A percentile compares a stretch with the other conserved stretches of the same genome.
Evolutionary conservation across 352 stramenopile genomes (phyloP).

Genomic region (Phytophthora fragariae): DNA sequence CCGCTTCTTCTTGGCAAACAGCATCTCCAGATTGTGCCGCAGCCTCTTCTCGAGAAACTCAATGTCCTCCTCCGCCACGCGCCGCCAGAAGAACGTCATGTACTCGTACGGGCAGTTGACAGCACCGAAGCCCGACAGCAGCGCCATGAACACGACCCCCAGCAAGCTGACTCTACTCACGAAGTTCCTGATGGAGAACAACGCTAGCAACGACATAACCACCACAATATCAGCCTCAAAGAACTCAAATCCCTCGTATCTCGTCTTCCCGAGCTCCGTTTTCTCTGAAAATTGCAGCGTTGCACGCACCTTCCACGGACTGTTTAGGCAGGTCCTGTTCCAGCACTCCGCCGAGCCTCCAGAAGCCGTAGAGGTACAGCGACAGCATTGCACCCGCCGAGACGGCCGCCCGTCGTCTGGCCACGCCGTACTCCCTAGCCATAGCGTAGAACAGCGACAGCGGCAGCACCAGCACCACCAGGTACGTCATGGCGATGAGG

Average conservation of each 20-base stretch:
- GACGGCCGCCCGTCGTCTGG: constrained; percentile 26
- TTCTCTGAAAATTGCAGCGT: not conserved
- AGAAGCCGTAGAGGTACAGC: constrained; percentile 83
- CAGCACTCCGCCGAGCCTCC: constrained; percentile 65
- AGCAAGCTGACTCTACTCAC: constrained; percentile 85
- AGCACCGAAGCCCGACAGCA: constrained; percentile 83
- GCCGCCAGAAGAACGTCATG: constrained; percentile 84
- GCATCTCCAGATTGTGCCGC: constrained; percentile 83
- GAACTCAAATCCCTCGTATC: not conserved
- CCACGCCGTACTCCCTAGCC: constrained; percentile 66
- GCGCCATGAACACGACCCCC: constrained; percentile 84
- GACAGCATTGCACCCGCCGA: constrained; percentile 40
- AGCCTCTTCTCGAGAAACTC: constrained; percentile 82
- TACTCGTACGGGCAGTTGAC: constrained; percentile 90
- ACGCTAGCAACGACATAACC: constrained; percentile 31
- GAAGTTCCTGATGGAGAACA: constrained; percentile 85
- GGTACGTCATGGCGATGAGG: constrained; percentile 78
- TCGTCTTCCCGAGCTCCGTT: not conserved
- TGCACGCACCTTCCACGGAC: constrained; percentile 54
- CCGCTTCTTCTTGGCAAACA: constrained; percentile 87
- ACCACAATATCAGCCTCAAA: constrained; percentile 13
- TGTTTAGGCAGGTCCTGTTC: constrained; percentile 51
- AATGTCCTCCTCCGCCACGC: constrained; percentile 82
- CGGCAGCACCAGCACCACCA: constrained; percentile 81
- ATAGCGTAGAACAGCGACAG: constrained; percentile 81